A percentile compares a stretch with the other conserved stretches of the same genome.
phyloP scores from a whole-genome alignment of 73 alveolate genomes.

The Paramecium sonneborni region DNA sequence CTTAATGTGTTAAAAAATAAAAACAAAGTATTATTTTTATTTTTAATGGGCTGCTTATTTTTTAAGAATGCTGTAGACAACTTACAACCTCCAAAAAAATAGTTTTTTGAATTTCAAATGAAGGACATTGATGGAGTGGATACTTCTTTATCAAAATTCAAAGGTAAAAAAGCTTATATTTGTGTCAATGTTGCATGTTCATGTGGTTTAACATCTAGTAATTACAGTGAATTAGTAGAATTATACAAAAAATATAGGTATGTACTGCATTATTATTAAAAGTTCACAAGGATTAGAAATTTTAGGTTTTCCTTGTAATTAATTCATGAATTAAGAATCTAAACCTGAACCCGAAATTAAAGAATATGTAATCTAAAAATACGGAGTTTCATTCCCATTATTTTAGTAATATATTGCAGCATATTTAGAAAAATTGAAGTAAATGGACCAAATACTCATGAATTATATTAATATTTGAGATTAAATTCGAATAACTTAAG shows the following conservation, averaged over 20 bases:
- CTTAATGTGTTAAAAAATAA: too few relatives aligned
- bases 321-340: constrained; percentile 81
- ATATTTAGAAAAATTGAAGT: constrained; percentile 67
- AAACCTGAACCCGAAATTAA: constrained; percentile 73
- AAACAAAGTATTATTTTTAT: too few relatives aligned
- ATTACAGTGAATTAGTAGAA: constrained; percentile 72
- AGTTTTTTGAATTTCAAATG: constrained; percentile 66
- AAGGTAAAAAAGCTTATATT: constrained; percentile 69
- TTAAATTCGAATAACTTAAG: constrained; percentile 62
- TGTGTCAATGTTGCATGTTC: constrained; percentile 80
- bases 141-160: constrained; percentile 60
- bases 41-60: constrained; percentile 57
- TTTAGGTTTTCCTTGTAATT: constrained; percentile 86
- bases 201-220: constrained; percentile 76
- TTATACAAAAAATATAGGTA: constrained; percentile 69
- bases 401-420: constrained; percentile 12
- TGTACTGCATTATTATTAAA: not conserved
- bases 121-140: constrained; percentile 74
- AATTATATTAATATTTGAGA: constrained; percentile 69
- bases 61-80: constrained; percentile 60
- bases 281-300: constrained; percentile 76
- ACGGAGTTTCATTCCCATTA: constrained; percentile 76
- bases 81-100: not conserved
- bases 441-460: constrained; percentile 78
- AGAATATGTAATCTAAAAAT: constrained; percentile 54